These are phyloP conservation scores for Tolypocladium pustulatum DNA, from an alignment of 2,329 filamentous ascomycete genomes.

Conservation along the genomic window DNA sequence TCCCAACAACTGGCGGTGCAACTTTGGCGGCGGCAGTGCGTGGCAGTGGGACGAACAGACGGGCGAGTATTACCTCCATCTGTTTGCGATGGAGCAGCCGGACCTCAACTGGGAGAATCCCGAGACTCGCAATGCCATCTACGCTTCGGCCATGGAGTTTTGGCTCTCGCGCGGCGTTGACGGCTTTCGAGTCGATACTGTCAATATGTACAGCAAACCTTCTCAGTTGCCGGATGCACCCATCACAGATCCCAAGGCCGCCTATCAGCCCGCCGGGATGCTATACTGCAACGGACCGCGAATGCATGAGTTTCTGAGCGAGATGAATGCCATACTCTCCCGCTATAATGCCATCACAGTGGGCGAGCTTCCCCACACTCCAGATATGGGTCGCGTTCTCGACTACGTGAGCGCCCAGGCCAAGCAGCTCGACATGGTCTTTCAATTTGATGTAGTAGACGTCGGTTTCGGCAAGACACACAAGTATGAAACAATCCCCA, in stretches of 20 bases:
- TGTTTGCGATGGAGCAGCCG: slow-evolving; percentile 67
- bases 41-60: slow-evolving; percentile 68
- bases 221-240: slow-evolving; percentile 48
- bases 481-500: slow-evolving; percentile 38
- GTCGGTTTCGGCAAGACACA: slow-evolving; percentile 41
- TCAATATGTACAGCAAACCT: slow-evolving; percentile 62
- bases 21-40: slow-evolving; percentile 47
- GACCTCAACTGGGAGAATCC: slow-evolving; percentile 80
- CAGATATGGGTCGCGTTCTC: slow-evolving; percentile 45
- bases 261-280: slow-evolving; percentile 41
- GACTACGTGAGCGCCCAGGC: slow-evolving; percentile 47
- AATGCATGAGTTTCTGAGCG: slow-evolving; percentile 56
- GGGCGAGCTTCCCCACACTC: slow-evolving; percentile 57
- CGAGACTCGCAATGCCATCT: slow-evolving; percentile 57
- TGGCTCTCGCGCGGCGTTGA: slow-evolving; percentile 68
- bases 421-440: slow-evolving; percentile 58
- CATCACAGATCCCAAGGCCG: slow-evolving; percentile 32
- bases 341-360: slow-evolving; percentile 60
- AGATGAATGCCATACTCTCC: slow-evolving; percentile 52
- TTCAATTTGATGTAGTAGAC: slow-evolving; percentile 56
- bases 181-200: slow-evolving; percentile 65
- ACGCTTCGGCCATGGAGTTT: slow-evolving; percentile 62
- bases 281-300: slow-evolving; percentile 58
- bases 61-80: slow-evolving; percentile 64
- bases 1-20: slow-evolving; percentile 65